A percentile compares a stretch with the other conserved stretches of the same genome.
These are phyloP conservation scores for Penicillium capsulatum DNA, from an alignment of 2,329 filamentous ascomycete species.

Conservation along the genomic window DNA sequence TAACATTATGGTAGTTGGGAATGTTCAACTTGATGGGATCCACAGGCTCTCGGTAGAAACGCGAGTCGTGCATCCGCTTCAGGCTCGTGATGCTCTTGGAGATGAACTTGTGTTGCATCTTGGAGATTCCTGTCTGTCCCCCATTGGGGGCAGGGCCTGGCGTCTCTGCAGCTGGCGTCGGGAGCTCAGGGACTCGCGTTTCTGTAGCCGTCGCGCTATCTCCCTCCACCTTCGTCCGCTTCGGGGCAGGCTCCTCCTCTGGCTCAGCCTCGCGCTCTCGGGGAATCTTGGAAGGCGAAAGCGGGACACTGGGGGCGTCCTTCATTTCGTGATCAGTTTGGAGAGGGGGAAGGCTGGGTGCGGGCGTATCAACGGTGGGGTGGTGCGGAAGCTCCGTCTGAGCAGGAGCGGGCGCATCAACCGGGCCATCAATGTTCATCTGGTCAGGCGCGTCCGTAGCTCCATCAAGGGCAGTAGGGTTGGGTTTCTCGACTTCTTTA, in stretches of 20 bases:
- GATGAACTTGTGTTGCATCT: constrained; percentile 43
- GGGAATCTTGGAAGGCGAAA: constrained; percentile 57
- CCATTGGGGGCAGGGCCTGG: constrained; percentile 13
- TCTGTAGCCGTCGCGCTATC: constrained; percentile 42
- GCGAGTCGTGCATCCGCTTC: constrained; percentile 80
- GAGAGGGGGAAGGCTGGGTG: constrained; percentile 16
- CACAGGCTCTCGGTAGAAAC: constrained; percentile 73
- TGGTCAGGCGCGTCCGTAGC: constrained; percentile 8
- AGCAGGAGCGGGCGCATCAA: constrained; percentile 9
- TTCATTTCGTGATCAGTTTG: constrained; percentile 50
- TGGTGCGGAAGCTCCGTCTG: constrained; percentile 37
- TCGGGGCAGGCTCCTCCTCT: constrained; percentile 62
- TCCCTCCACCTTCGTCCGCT: constrained; percentile 71
- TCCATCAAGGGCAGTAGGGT: constrained; percentile 9
- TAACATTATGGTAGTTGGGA: constrained; percentile 66
- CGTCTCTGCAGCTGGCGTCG: constrained; percentile 33
- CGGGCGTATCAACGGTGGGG: constrained; percentile 20
- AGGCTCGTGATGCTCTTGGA: constrained; percentile 45
- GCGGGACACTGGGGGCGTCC: constrained; percentile 53
- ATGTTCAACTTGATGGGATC: constrained; percentile 69
- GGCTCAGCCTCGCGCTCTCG: constrained; percentile 74
- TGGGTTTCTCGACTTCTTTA: too few relatives aligned
- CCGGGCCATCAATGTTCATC: constrained; percentile 22
- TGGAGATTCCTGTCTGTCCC: constrained; percentile 33
- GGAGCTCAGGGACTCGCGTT: constrained; percentile 45